These are phyloP conservation scores for Aspergillus versicolor DNA, from an alignment of 2,329 filamentous ascomycete species.

Conservation along the genomic window DNA sequence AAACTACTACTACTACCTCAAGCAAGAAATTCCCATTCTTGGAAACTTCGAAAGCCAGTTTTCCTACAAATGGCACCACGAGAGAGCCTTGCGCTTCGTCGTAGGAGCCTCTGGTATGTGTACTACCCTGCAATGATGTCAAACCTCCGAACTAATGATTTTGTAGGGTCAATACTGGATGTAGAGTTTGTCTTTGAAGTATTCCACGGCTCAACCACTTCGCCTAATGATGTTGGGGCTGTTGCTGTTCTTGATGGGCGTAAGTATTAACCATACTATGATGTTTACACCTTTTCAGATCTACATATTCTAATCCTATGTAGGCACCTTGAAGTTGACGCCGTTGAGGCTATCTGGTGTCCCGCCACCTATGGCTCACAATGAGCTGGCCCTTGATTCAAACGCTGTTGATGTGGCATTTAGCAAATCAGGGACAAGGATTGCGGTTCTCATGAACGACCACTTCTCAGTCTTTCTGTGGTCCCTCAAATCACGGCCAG, in stretches of 20 bases:
- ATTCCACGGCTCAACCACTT: slow-evolving; percentile 65
- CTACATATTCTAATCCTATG: slow-evolving; percentile 23
- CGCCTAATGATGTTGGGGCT: slow-evolving; percentile 74
- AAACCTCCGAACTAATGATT: slow-evolving; percentile 1
- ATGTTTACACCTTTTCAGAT: not conserved
- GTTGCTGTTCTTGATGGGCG: slow-evolving; percentile 83
- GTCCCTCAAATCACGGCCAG: slow-evolving; percentile 53
- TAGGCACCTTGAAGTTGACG: slow-evolving; percentile 72
- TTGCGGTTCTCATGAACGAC: slow-evolving; percentile 70
- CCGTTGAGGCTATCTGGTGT: slow-evolving; percentile 80
- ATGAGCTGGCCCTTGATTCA: slow-evolving; percentile 64
- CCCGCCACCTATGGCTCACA: slow-evolving; percentile 88
- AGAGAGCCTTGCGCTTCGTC: slow-evolving; percentile 71
- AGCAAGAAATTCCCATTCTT: slow-evolving; percentile 71
- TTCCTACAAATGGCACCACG: slow-evolving; percentile 71
- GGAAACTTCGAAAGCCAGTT: slow-evolving; percentile 24
- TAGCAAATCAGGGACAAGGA: slow-evolving; percentile 59
- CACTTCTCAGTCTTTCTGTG: slow-evolving; percentile 70
- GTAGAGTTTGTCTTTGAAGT: slow-evolving; percentile 69
- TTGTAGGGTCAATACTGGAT: slow-evolving; percentile 52
- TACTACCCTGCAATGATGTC: slow-evolving; percentile 10
- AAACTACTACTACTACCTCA: slow-evolving; percentile 98
- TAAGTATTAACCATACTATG: slow-evolving; percentile 31
- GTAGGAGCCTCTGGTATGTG: slow-evolving; percentile 51
- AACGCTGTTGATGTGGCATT: slow-evolving; percentile 75